These are phyloP conservation scores for Fusarium xyrophilum DNA, from an alignment of 2,329 filamentous ascomycete species.

Conservation along the genomic window DNA sequence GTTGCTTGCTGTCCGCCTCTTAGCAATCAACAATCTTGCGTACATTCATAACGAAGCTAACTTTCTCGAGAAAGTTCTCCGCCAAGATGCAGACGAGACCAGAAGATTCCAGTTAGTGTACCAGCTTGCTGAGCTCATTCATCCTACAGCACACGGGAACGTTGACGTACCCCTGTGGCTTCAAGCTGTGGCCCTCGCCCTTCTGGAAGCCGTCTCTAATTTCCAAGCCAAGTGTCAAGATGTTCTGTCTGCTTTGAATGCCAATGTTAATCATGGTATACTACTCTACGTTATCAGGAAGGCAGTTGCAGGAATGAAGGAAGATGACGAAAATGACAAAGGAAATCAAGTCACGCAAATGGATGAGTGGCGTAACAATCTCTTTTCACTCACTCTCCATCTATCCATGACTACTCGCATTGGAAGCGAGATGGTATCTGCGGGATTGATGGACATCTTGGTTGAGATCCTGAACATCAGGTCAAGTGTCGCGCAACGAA, in stretches of 20 bases:
- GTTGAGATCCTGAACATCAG: constrained; percentile 87
- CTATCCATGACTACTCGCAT: constrained; percentile 78
- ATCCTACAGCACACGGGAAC: constrained; percentile 76
- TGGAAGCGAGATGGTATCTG: constrained; percentile 83
- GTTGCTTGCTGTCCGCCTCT: constrained; percentile 78
- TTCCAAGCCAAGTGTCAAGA: constrained; percentile 80
- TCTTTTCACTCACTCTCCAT: constrained; percentile 87
- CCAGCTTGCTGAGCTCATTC: constrained; percentile 90
- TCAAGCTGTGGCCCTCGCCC: constrained; percentile 80
- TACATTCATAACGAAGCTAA: constrained; percentile 84
- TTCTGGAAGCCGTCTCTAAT: constrained; percentile 84
- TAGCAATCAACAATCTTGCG: constrained; percentile 89
- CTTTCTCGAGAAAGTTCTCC: constrained; percentile 87
- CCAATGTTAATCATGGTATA: constrained; percentile 95
- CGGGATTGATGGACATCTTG: constrained; percentile 87
- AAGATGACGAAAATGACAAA: constrained; percentile 59
- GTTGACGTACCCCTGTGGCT: constrained; percentile 73
- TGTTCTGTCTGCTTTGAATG: constrained; percentile 87
- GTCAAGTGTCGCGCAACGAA: constrained; percentile 80
- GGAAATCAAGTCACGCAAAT: constrained; percentile 69
- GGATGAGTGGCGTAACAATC: constrained; percentile 88
- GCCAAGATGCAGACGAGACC: constrained; percentile 88
- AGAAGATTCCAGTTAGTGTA: constrained; percentile 88
- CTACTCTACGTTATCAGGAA: constrained; percentile 92
- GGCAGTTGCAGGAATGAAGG: constrained; percentile 81